Percentiles rank a stretch among this genome's conserved stretches.
Conservation (phyloP, 257 asterid genomes). For the Plantago ovata region DNA sequence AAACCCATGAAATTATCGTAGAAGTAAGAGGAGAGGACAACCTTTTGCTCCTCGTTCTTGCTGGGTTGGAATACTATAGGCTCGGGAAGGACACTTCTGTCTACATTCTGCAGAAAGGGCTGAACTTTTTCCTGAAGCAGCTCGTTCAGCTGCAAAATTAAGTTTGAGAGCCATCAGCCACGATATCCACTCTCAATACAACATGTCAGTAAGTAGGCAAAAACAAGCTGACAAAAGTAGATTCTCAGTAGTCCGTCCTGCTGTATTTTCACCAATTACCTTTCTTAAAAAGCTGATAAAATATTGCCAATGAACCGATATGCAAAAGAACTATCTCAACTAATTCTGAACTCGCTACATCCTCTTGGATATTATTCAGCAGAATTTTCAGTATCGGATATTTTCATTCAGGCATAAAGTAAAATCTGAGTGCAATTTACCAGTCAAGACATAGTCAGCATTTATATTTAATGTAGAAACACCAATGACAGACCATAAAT, state of each 20-base stretch:
- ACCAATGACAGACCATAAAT: neutral
- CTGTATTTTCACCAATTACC: too few relatives aligned
- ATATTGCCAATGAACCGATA: too few relatives aligned
- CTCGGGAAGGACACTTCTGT: constrained; percentile 51
- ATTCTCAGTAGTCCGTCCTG: neutral
- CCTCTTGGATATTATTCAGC: too few relatives aligned
- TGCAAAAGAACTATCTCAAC: too few relatives aligned
- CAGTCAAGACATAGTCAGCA: neutral
- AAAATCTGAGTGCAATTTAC: neutral
- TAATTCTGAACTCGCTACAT: too few relatives aligned
- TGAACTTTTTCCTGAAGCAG: constrained; percentile 77
- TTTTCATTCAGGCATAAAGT: neutral
- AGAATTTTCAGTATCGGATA: too few relatives aligned
- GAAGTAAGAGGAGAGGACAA: constrained; percentile 12
- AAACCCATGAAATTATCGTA: neutral
- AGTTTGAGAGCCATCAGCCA: constrained; percentile 6
- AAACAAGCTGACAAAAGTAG: constrained; percentile 6
- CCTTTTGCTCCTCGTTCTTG: constrained; percentile 53
- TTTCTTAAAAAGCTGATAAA: too few relatives aligned
- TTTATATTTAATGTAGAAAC: neutral
- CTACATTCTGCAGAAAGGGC: constrained; percentile 67
- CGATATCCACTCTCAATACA: constrained; percentile 5
- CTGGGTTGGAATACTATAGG: constrained; percentile 53
- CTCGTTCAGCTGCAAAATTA: constrained; percentile 64
- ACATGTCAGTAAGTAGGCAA: constrained; percentile 2